Evolutionary conservation across 139 green algal species (phyloP).

Genomic region (Penium margaritaceum): DNA sequence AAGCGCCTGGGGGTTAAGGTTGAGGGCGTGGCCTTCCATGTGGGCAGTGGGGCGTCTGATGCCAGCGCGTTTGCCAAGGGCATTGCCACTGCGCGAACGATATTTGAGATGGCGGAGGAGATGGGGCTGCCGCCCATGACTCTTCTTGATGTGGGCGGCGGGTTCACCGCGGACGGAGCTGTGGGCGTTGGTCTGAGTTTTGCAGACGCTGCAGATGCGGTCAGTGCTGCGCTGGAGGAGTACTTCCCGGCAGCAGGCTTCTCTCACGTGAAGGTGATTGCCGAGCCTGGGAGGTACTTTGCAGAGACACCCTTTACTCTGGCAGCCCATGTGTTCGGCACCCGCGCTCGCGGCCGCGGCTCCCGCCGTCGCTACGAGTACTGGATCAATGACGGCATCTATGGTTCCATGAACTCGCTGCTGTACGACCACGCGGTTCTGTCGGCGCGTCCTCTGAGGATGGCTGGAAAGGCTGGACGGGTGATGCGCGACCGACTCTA

Average conservation of each 20-base stretch:
- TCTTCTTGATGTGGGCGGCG: conserved; percentile 90
- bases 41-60: conserved; percentile 69
- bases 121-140: conserved; percentile 74
- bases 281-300: conserved; percentile 94
- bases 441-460: conserved; percentile 34
- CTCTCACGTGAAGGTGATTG: conserved; percentile 71
- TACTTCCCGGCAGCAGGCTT: conserved; percentile 67
- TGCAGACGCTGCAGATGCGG: conserved; percentile 50
- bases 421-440: conserved; percentile 70
- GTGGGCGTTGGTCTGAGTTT: conserved; percentile 1
- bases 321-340: conserved; percentile 72
- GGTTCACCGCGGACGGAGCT: conserved; percentile 65
- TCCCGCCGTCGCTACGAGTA: conserved; percentile 58
- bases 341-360: conserved; percentile 46
- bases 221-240: conserved; percentile 75
- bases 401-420: conserved; percentile 93
- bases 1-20: conserved; percentile 62
- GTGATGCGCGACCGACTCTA: too few species aligned
- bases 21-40: conserved; percentile 89
- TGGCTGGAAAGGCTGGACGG: conserved; percentile 18
- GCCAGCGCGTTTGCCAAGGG: conserved; percentile 66
- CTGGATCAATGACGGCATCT: conserved; percentile 85
- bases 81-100: conserved; percentile 56
- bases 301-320: conserved; percentile 77
- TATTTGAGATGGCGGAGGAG: conserved; percentile 69